Evolutionary conservation across 2,329 filamentous ascomycete genomes (phyloP).

Genomic region (Paraphoma chrysanthemicola): DNA sequence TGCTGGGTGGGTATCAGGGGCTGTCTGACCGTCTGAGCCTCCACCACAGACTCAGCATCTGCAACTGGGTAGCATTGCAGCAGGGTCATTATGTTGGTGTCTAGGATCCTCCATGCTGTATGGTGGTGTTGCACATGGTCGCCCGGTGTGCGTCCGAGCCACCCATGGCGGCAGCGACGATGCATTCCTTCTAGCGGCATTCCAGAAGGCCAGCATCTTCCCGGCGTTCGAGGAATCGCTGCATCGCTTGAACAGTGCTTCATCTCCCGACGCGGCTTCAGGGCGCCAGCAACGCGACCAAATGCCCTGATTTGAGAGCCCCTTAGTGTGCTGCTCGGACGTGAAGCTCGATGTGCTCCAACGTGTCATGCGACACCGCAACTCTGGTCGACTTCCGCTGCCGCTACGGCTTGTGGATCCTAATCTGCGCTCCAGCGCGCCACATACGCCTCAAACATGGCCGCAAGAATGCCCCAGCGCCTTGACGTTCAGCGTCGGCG

Average conservation of each 20-base stretch:
- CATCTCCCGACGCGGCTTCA: background rate
- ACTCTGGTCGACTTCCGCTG: constrained; percentile 2
- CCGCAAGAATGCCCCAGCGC: constrained; percentile 40
- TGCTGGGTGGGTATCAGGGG: constrained; percentile 3
- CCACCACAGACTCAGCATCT: constrained; percentile 9
- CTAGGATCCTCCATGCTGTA: constrained; percentile 11
- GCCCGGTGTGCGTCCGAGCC: constrained; percentile 23
- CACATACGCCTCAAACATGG: constrained; percentile 41
- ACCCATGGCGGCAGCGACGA: constrained; percentile 21
- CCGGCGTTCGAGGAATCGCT: constrained; percentile 17
- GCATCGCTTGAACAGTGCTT: constrained; percentile 11
- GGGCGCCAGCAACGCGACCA: background rate
- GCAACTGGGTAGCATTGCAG: constrained; percentile 19
- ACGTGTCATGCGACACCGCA: constrained; percentile 9
- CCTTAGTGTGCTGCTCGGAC: constrained; percentile 1
- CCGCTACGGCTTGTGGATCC: constrained; percentile 25
- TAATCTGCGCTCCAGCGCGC: constrained; percentile 37
- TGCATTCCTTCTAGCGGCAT: constrained; percentile 36
- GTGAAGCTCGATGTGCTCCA: background rate
- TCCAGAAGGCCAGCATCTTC: constrained; percentile 19
- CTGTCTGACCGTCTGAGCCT: constrained; percentile 3
- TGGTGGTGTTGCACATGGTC: constrained; percentile 25
- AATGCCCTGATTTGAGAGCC: background rate
- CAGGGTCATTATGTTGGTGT: constrained; percentile 14
- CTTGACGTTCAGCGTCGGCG: constrained; percentile 33